Evolutionary conservation across 352 stramenopile species (phyloP).

Genomic region (Aphanomyces cochlioides): DNA sequence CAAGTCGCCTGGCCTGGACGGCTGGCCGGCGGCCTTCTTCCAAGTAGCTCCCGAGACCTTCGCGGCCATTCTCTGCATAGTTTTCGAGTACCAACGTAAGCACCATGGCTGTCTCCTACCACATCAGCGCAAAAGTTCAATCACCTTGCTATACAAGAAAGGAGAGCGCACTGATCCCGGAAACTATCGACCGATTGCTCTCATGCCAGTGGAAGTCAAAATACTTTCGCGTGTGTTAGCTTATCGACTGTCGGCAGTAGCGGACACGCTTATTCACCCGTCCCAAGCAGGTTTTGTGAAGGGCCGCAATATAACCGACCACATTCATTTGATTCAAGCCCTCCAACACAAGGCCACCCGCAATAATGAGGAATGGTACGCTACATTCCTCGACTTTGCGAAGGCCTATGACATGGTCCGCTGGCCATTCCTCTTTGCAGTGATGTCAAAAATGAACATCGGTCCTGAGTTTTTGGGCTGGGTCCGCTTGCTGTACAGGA

Average conservation of each 20-base stretch:
- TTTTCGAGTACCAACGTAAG: constrained; percentile 2
- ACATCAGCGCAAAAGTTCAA: not conserved
- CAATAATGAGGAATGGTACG: constrained; percentile 14
- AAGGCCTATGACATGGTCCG: constrained; percentile 35
- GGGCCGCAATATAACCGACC: constrained; percentile 30
- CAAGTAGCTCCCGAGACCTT: not conserved
- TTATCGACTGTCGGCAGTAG: not conserved
- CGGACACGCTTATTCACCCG: constrained; percentile 20
- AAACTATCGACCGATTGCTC: constrained; percentile 9
- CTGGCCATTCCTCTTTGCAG: constrained; percentile 30
- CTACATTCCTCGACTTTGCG: constrained; percentile 34
- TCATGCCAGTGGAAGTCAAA: constrained; percentile 34
- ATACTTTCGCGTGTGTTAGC: constrained; percentile 7
- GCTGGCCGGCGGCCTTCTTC: constrained; percentile 5
- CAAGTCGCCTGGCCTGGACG: constrained; percentile 13
- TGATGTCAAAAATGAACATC: constrained; percentile 32
- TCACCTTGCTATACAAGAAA: not conserved
- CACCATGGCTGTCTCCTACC: not conserved
- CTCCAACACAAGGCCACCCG: constrained; percentile 29
- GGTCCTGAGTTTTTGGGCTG: constrained; percentile 30
- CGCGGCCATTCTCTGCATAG: not conserved
- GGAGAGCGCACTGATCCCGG: not conserved
- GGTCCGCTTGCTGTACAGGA: constrained; percentile 31
- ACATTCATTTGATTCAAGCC: constrained; percentile 29
- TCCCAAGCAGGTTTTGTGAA: constrained; percentile 34